Percentiles rank a stretch among this genome's conserved stretches.
Conservation (phyloP, 75 land plant species). For the Picea sitchensis region DNA sequence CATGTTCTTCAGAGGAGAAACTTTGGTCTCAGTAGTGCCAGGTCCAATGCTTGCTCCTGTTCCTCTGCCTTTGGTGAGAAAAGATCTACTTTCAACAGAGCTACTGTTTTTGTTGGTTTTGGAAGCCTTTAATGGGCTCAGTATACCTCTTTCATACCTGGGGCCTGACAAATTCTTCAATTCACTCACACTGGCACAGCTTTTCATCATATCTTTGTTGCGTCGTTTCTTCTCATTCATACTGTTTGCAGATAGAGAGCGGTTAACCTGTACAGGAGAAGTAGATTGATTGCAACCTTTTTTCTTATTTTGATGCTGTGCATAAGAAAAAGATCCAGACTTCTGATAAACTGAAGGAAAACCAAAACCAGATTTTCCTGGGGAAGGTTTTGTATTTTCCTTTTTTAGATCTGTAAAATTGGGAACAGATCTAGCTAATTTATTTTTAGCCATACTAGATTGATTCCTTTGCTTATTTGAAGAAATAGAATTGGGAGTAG, state of each 20-base stretch:
- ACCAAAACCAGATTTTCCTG: background rate
- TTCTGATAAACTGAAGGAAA: conserved; percentile 18
- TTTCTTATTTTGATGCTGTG: conserved; percentile 19
- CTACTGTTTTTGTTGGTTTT: conserved; percentile 28
- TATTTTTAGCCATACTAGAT: background rate
- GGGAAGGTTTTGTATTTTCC: conserved; percentile 71
- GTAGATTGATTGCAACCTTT: conserved; percentile 32
- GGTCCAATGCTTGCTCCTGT: conserved; percentile 32
- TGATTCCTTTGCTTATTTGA: too few species aligned
- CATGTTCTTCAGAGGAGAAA: too few species aligned
- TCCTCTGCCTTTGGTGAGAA: conserved; percentile 74
- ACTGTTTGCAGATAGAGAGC: background rate
- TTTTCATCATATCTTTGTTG: conserved; percentile 54
- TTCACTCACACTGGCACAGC: conserved; percentile 39
- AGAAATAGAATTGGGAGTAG: too few species aligned
- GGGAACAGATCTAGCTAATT: conserved; percentile 67
- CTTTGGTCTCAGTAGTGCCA: too few species aligned
- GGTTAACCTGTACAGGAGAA: conserved; percentile 21
- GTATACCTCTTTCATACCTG: background rate
- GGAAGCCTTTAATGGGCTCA: conserved; percentile 18
- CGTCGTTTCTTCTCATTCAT: conserved; percentile 44
- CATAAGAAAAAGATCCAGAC: background rate
- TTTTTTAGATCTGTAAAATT: conserved; percentile 78
- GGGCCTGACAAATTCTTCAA: conserved; percentile 21
- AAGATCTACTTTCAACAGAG: conserved; percentile 47